Conservation (phyloP, 75 land plant species). For the Picea sitchensis region DNA sequence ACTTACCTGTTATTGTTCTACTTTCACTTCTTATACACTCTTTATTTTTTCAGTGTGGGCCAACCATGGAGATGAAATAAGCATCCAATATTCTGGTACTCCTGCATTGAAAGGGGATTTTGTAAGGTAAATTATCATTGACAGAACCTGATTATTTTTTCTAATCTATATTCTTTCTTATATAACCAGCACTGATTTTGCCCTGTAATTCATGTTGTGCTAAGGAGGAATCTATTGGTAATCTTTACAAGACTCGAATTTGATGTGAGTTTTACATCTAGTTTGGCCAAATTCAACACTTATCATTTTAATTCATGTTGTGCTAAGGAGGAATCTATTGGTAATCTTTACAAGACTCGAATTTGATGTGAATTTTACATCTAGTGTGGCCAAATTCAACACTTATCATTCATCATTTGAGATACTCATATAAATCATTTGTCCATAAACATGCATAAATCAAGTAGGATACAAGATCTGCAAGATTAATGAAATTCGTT, state of each 20-base stretch:
- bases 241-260: background rate
- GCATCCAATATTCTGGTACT: conserved; percentile 94
- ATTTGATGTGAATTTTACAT: background rate
- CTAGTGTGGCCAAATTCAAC: background rate
- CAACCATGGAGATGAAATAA: conserved; percentile 96
- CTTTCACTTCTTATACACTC: background rate
- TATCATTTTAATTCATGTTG: background rate
- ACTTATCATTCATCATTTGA: too few species aligned
- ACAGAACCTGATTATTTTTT: background rate
- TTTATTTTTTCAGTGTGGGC: conserved; percentile 70
- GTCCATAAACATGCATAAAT: too few species aligned
- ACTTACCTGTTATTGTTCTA: background rate
- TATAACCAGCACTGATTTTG: background rate
- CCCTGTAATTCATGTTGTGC: background rate
- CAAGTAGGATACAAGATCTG: too few species aligned
- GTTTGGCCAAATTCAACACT: too few species aligned
- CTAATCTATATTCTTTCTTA: background rate
- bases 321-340: background rate
- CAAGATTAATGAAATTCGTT: too few species aligned
- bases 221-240: background rate
- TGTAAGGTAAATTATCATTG: conserved; percentile 53
- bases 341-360: background rate
- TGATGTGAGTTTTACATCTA: background rate
- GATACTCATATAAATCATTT: too few species aligned
- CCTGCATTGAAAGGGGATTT: conserved; percentile 93